Conservation (phyloP, 2,329 filamentous ascomycete genomes). For the Gnomoniopsis smithogilvyi region DNA sequence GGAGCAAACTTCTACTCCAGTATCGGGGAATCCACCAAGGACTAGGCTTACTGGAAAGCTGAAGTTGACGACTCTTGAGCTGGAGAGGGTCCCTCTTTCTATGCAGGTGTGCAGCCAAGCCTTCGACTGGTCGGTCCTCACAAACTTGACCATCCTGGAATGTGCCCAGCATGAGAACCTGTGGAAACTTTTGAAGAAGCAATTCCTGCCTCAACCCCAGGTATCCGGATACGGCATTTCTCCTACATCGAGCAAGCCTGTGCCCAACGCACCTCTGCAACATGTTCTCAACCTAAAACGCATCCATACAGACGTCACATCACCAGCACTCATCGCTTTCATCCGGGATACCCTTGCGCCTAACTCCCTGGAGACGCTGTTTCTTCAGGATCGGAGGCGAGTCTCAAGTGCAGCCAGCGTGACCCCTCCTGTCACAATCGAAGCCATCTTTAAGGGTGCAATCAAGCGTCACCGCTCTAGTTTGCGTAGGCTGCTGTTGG, state of each 20-base stretch:
- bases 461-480: constrained; percentile 69
- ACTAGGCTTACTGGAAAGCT: constrained; percentile 55
- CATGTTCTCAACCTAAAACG: constrained; percentile 67
- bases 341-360: constrained; percentile 75
- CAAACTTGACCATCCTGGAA: constrained; percentile 68
- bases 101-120: constrained; percentile 66
- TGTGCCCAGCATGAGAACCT: constrained; percentile 71
- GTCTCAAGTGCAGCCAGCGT: constrained; percentile 25
- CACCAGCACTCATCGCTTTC: constrained; percentile 66
- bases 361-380: constrained; percentile 75
- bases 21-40: constrained; percentile 22
- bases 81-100: constrained; percentile 73
- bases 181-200: constrained; percentile 68
- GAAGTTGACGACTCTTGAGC: constrained; percentile 66
- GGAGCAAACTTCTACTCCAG: not conserved
- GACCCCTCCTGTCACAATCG: constrained; percentile 56
- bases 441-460: constrained; percentile 67
- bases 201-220: constrained; percentile 47
- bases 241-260: constrained; percentile 23
- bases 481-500: constrained; percentile 70
- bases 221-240: constrained; percentile 25
- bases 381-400: constrained; percentile 64
- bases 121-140: constrained; percentile 72
- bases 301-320: constrained; percentile 72
- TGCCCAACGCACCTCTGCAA: constrained; percentile 37